Percentiles rank a stretch among this genome's conserved stretches.
phyloP scores from a whole-genome alignment of 768 basidiomycete genomes.

The Phanerodontia chrysosporium region DNA sequence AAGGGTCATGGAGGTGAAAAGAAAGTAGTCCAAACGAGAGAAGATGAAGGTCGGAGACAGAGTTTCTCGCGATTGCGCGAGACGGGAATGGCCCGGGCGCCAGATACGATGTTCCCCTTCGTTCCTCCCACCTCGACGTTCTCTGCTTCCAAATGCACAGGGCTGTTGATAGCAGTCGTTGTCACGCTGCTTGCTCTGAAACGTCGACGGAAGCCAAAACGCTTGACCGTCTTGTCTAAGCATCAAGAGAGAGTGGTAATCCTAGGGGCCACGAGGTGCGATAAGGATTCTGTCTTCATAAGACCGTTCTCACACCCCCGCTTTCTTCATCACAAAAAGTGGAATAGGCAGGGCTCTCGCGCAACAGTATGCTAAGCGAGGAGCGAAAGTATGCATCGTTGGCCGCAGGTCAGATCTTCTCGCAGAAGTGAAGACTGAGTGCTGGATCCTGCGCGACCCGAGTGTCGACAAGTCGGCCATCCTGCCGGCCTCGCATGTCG shows the following conservation, averaged over 20 bases:
- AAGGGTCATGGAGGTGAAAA: background rate
- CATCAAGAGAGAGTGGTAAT: constrained; percentile 69
- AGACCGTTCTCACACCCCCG: background rate
- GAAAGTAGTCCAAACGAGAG: background rate
- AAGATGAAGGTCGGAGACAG: background rate
- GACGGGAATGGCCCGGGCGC: background rate
- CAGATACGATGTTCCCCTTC: background rate
- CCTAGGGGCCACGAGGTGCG: constrained; percentile 64
- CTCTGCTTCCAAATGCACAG: background rate
- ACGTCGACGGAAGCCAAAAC: background rate
- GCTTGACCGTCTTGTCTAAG: constrained; percentile 34
- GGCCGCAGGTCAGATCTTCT: constrained; percentile 58
- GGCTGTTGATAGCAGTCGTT: constrained; percentile 9
- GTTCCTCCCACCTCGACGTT: background rate
- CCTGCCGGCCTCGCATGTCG: background rate
- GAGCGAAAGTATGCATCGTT: constrained; percentile 71
- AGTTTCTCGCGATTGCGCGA: background rate
- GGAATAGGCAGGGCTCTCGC: constrained; percentile 79
- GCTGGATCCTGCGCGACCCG: constrained; percentile 28
- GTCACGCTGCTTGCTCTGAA: constrained; percentile 14
- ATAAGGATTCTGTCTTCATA: background rate
- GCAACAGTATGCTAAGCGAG: constrained; percentile 64
- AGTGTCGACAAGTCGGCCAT: background rate
- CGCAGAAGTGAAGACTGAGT: constrained; percentile 58
- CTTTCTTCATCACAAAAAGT: constrained; percentile 19